A percentile compares a stretch with the other conserved stretches of the same genome.
Conservation (phyloP, 2,329 filamentous ascomycete species). For the Lasiodiplodia sp. region DNA sequence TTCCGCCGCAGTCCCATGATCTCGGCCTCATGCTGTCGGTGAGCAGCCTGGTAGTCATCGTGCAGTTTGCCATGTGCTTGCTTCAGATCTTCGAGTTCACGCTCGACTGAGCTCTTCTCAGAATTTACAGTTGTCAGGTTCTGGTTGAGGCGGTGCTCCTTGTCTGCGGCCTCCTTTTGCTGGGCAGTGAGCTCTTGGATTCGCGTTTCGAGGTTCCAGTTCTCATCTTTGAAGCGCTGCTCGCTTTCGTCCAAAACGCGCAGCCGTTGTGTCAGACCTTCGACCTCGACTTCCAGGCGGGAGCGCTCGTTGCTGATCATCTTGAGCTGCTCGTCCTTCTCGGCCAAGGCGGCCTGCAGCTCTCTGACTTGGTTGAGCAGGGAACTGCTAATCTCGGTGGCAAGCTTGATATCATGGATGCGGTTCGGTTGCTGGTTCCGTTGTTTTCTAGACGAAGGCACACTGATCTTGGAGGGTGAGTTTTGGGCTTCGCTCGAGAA, state of each 20-base stretch:
- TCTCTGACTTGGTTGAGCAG: conserved; percentile 93
- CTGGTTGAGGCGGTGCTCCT: conserved; percentile 82
- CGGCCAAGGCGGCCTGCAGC: conserved; percentile 81
- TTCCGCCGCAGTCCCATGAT: conserved; percentile 83
- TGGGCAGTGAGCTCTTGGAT: conserved; percentile 81
- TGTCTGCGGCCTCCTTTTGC: conserved; percentile 78
- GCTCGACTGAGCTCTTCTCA: conserved; percentile 80
- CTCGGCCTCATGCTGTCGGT: conserved; percentile 90
- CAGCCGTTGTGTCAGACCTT: conserved; percentile 80
- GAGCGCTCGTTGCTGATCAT: conserved; percentile 76
- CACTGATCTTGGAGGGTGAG: conserved; percentile 87
- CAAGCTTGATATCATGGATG: conserved; percentile 95
- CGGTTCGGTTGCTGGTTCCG: conserved; percentile 88
- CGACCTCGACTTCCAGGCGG: conserved; percentile 80
- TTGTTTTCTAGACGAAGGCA: conserved; percentile 80
- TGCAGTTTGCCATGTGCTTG: conserved; percentile 77
- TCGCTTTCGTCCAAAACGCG: conserved; percentile 90
- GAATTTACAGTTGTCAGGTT: conserved; percentile 72
- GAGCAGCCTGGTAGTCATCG: conserved; percentile 78
- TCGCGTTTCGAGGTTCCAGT: conserved; percentile 95
- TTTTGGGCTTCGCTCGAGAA: conserved; percentile 85
- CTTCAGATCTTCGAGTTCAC: conserved; percentile 90
- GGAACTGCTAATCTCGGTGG: conserved; percentile 96
- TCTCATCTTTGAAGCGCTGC: conserved; percentile 96
- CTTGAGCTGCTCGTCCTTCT: conserved; percentile 87